Percentiles rank a stretch among this genome's conserved stretches.
phyloP scores from a whole-genome alignment of 345 rosid genomes.

The Citrus sp. region DNA sequence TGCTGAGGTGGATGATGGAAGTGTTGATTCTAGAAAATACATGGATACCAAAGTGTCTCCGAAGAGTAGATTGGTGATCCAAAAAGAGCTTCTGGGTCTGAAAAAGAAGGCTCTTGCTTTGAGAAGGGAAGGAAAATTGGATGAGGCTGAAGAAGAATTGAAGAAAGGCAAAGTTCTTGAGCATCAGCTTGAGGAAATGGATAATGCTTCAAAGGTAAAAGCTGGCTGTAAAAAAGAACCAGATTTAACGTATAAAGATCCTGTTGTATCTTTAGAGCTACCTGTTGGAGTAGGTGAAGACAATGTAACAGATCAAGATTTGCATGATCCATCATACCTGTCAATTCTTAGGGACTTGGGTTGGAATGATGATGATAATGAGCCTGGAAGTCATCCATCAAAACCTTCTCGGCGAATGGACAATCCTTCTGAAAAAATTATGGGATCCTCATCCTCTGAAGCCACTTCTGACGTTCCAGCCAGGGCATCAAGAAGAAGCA shows the following conservation, averaged over 20 bases:
- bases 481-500: constrained; percentile 46
- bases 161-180: constrained; percentile 66
- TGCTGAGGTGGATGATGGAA: constrained; percentile 20
- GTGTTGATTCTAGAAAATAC: constrained; percentile 21
- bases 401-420: constrained; percentile 23
- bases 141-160: constrained; percentile 69
- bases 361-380: constrained; percentile 61
- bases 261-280: constrained; percentile 23
- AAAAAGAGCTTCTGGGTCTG: constrained; percentile 69
- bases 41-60: constrained; percentile 29
- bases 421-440: constrained; percentile 19
- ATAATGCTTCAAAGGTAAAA: constrained; percentile 36
- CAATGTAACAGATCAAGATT: constrained; percentile 66
- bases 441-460: constrained; percentile 22
- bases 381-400: constrained; percentile 12
- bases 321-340: constrained; percentile 63
- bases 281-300: constrained; percentile 41
- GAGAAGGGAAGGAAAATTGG: constrained; percentile 71
- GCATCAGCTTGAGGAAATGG: constrained; percentile 65
- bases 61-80: constrained; percentile 50
- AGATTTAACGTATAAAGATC: constrained; percentile 20
- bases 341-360: constrained; percentile 53
- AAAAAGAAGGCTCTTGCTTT: constrained; percentile 72
- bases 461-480: constrained; percentile 16
- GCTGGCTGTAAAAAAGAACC: constrained; percentile 20